These are phyloP conservation scores for Mollisiaceae sp. DNA, from an alignment of 2,329 filamentous ascomycete genomes.

Conservation along the genomic window DNA sequence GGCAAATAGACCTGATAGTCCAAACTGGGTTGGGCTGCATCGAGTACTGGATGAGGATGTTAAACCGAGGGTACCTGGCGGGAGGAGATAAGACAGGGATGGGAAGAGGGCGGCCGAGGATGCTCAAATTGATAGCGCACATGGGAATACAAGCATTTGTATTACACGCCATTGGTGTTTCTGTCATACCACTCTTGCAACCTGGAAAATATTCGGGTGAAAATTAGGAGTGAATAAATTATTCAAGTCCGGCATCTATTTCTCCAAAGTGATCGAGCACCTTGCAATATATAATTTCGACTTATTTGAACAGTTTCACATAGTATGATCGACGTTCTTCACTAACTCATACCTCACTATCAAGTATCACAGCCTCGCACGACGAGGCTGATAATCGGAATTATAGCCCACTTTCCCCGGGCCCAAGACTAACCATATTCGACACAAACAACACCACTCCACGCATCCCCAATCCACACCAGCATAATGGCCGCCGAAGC, in stretches of 20 bases:
- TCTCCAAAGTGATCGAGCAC: background rate
- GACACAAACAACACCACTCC: constrained; percentile 19
- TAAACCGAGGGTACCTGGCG: constrained; percentile 47
- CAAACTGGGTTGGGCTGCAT: constrained; percentile 83
- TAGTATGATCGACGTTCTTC: background rate
- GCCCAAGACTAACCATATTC: constrained; percentile 12
- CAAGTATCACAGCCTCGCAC: constrained; percentile 14
- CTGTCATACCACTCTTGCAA: background rate
- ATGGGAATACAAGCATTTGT: background rate
- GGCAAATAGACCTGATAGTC: constrained; percentile 72
- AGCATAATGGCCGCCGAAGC: constrained; percentile 40
- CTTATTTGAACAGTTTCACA: background rate
- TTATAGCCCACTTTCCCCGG: background rate
- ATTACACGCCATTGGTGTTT: background rate
- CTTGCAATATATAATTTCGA: background rate
- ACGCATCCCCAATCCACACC: constrained; percentile 18
- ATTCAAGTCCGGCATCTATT: background rate
- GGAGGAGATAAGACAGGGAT: background rate
- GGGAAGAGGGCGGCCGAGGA: no score
- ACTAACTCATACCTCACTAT: background rate
- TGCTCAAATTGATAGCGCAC: background rate
- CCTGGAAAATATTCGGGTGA: background rate
- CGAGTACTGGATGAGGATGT: constrained; percentile 67
- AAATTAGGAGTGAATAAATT: background rate
- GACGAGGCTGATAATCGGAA: constrained; percentile 25